Evolutionary conservation across 352 stramenopile genomes (phyloP), one percentile per base, ranked within the genome.

Genomic region (Phytophthora crassamura): DNA sequence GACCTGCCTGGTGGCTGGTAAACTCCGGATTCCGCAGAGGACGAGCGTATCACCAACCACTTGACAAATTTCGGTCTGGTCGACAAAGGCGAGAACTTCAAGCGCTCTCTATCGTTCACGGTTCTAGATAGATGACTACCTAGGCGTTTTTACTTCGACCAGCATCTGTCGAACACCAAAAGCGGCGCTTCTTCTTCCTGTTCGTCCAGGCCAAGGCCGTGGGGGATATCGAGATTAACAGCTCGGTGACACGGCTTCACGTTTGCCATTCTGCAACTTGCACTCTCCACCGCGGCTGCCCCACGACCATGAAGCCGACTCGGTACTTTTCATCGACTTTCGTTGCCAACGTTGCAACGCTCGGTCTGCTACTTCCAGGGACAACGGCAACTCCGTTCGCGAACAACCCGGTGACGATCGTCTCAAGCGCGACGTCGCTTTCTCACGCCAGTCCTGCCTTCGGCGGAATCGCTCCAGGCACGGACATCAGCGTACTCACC

Each of bases 371-470:
- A 35, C 38, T 72, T 9, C 36, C 33, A n/a, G 47, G 46, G 33
- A 42, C 35, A 25, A 64, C 42, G 3, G 69, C 49, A 32, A 65
- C 48, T 5, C 69, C 69, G 6, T 72, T 78, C 18, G 69, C 60
- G n/a, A 67, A 78, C 59, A 75, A 78, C 42, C 69, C 69, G 14
- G 67, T 72, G 20, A 78, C 69, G 7, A 74, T 61, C 22, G 52
- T 63, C 36, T 48, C 52, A 11, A 66, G 50, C 46, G 49, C 60
- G 28, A 58, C 50, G 5, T 75, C 59, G 10, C 60, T 78, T n/a
- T 75, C 69, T 40, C 59, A 78, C 46, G 41, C 16, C 28, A 78
- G 58, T 48, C 69, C 65, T 9, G 69, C 65, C 10, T 72, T 67
- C 30, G 66, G 69, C 38, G 65, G 59, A 5, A 62, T 78, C 43